phyloP scores from a whole-genome alignment of 192 early-diverging fungal genomes.

The Coemansia sp. region DNA sequence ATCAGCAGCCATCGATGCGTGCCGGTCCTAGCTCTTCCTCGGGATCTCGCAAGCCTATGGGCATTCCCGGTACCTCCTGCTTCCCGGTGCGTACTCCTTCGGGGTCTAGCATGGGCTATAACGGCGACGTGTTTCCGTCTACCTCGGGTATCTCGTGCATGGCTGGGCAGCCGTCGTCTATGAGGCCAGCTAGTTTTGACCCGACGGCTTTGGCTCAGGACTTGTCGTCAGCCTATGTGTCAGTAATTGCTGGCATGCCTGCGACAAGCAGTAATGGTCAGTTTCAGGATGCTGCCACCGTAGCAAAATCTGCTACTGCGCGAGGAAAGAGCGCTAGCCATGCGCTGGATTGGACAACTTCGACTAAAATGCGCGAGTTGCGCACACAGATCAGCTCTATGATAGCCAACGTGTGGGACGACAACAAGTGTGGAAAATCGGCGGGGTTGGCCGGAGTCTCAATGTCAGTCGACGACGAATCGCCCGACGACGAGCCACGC shows the following conservation, averaged over 20 bases:
- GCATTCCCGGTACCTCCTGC: conserved; percentile 10
- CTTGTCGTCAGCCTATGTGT: conserved; percentile 54
- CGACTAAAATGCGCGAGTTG: conserved; percentile 42
- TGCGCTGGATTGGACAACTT: conserved; percentile 20
- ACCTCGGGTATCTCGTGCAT: conserved; percentile 8
- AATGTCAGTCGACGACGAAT: conserved; percentile 35
- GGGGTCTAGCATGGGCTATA: conserved; percentile 29
- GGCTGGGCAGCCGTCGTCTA: conserved; percentile 1
- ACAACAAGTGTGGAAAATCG: conserved; percentile 53
- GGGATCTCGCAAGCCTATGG: conserved; percentile 9
- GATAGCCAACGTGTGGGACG: conserved; percentile 54
- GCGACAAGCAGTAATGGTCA: neutral
- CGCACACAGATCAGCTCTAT: conserved; percentile 43
- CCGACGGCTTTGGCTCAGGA: conserved; percentile 42
- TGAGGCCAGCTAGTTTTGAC: conserved; percentile 34
- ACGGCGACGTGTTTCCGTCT: conserved; percentile 12
- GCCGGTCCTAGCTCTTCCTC: conserved; percentile 3
- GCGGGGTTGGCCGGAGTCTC: conserved; percentile 55
- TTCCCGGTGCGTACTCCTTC: conserved; percentile 34
- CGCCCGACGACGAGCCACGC: neutral
- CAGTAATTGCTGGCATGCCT: conserved; percentile 33
- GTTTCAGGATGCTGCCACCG: neutral
- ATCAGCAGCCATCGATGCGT: conserved; percentile 3
- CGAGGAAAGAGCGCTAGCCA: conserved; percentile 52
- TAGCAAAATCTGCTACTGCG: conserved; percentile 27